Conservation (phyloP, 176 grass and related monocot genomes). For the Phoenix roebelenii region DNA sequence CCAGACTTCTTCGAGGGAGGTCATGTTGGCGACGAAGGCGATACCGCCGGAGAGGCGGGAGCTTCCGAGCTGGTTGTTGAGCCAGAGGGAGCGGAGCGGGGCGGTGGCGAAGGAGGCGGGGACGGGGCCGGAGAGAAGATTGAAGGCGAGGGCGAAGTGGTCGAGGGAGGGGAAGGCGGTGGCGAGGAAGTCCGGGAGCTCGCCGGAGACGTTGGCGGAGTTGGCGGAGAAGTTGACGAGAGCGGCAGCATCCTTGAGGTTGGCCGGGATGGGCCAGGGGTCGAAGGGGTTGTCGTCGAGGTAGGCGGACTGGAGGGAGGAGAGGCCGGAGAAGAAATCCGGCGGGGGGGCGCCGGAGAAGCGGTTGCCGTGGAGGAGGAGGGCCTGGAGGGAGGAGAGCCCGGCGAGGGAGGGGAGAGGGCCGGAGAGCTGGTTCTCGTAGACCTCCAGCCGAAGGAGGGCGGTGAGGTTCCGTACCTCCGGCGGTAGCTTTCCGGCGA, state of each 20-base stretch:
- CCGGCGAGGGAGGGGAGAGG: conserved; percentile 40
- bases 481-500: conserved; percentile 34
- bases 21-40: conserved; percentile 48
- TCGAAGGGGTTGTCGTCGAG: conserved; percentile 59
- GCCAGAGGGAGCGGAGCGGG: conserved; percentile 15
- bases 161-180: conserved; percentile 15
- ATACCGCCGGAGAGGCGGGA: conserved; percentile 6
- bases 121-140: not conserved
- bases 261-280: conserved; percentile 34
- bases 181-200: conserved; percentile 28
- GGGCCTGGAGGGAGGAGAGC: conserved; percentile 31
- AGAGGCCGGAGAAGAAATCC: conserved; percentile 50
- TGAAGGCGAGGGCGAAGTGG: conserved; percentile 35
- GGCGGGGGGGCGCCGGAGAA: conserved; percentile 37
- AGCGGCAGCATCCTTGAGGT: conserved; percentile 16
- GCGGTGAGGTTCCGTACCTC: conserved; percentile 51
- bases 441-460: conserved; percentile 57
- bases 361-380: conserved; percentile 37
- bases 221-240: conserved; percentile 37
- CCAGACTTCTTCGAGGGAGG: conserved; percentile 38
- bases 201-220: conserved; percentile 17
- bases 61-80: conserved; percentile 12
- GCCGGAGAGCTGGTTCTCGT: conserved; percentile 37
- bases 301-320: conserved; percentile 29
- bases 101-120: conserved; percentile 4